Evolutionary conservation across 441 rosid species (phyloP).

Genomic region (Pelargonium cotyledonis): DNA sequence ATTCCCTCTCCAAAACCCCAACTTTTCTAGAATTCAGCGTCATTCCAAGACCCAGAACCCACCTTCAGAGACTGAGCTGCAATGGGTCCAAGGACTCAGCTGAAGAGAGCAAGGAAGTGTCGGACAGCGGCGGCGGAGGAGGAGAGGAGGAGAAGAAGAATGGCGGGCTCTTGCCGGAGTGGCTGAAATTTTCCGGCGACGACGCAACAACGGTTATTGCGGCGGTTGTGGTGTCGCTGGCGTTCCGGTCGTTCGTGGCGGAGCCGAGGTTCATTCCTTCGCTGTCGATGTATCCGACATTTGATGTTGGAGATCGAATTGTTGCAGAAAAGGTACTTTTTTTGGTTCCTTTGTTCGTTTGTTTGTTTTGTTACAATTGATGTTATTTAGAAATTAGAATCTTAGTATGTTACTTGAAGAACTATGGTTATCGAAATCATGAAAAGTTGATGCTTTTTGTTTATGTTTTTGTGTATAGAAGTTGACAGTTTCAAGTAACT

Average conservation of each 20-base stretch:
- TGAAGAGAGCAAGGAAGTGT: conserved; percentile 35
- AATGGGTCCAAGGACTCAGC: conserved; percentile 42
- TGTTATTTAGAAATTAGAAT: no score
- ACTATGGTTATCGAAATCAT: no score
- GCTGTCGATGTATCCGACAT: conserved; percentile 28
- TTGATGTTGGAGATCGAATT: conserved; percentile 70
- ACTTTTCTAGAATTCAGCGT: not conserved
- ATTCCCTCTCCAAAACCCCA: conserved; percentile 12
- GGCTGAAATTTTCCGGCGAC: conserved; percentile 60
- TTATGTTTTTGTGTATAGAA: no score
- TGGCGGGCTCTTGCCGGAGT: conserved; percentile 46
- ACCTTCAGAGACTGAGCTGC: conserved; percentile 27
- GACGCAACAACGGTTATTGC: conserved; percentile 76
- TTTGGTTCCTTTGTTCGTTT: no score
- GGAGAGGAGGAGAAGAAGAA: conserved; percentile 32
- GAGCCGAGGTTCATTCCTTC: conserved; percentile 66
- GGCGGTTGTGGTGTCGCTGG: conserved; percentile 64
- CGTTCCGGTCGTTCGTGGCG: conserved; percentile 75
- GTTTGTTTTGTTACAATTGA: no score
- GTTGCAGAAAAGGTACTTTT: conserved; percentile 80
- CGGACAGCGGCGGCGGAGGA: conserved; percentile 29
- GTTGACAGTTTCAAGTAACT: no score
- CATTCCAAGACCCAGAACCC: conserved; percentile 12
- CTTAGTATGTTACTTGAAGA: no score
- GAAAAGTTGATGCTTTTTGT: no score